phyloP scores from a whole-genome alignment of 306 rosid genomes.

The Cicer chorassanicum region DNA sequence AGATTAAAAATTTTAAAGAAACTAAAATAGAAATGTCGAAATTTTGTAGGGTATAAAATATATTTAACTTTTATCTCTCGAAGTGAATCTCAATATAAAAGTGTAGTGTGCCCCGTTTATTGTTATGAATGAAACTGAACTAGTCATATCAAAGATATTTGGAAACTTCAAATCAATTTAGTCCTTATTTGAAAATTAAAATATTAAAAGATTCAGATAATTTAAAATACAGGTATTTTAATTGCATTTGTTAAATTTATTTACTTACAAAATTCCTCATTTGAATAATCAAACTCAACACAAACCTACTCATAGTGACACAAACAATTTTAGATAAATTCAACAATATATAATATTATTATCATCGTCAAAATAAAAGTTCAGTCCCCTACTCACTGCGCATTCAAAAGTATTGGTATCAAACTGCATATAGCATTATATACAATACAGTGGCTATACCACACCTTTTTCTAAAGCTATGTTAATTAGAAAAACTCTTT shows the following conservation, averaged over 20 bases:
- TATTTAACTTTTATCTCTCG: too few relatives aligned
- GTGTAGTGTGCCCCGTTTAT: background rate
- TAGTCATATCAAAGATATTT: background rate
- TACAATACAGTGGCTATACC: background rate
- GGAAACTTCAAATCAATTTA: background rate
- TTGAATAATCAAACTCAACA: background rate
- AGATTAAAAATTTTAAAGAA: too few relatives aligned
- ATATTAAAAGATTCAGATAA: background rate
- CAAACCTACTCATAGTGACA: background rate
- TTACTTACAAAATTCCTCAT: background rate
- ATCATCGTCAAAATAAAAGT: background rate
- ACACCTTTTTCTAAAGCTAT: background rate
- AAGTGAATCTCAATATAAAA: background rate
- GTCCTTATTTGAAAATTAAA: constrained; percentile 1
- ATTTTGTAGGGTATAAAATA: too few relatives aligned
- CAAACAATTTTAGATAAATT: background rate
- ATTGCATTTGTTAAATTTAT: background rate
- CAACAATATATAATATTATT: background rate
- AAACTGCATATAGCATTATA: background rate
- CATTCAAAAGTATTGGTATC: too few relatives aligned
- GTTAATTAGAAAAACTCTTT: background rate
- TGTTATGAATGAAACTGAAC: background rate
- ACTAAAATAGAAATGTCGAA: too few relatives aligned
- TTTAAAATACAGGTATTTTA: background rate
- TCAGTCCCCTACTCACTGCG: too few relatives aligned